phyloP scores from a whole-genome alignment of 2,329 filamentous ascomycete genomes.

The Trichoderma sp. region DNA sequence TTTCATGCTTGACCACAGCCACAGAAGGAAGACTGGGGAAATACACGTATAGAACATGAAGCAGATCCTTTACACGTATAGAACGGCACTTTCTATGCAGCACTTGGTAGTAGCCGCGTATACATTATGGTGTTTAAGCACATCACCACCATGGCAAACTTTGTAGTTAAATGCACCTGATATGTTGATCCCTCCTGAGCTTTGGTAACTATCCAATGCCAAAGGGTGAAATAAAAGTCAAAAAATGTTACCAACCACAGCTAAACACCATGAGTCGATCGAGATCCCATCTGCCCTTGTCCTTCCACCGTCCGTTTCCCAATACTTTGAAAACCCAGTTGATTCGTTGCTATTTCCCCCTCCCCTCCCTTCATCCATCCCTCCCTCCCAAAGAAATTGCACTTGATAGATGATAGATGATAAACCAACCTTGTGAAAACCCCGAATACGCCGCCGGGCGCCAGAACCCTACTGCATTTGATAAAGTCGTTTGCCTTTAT shows the following conservation, averaged over 20 bases:
- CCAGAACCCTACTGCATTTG: constrained; percentile 14
- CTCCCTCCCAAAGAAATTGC: constrained; percentile 3
- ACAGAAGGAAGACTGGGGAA: background rate
- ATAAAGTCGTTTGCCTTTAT: background rate
- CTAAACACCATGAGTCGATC: constrained; percentile 3
- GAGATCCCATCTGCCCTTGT: background rate
- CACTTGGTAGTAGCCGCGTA: background rate
- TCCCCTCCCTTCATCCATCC: background rate
- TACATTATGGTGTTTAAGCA: background rate
- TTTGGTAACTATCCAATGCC: background rate
- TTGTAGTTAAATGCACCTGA: background rate
- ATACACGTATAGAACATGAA: background rate
- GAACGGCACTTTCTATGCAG: background rate
- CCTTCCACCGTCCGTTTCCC: background rate
- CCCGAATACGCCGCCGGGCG: constrained; percentile 21
- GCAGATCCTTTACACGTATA: background rate
- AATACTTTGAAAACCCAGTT: background rate
- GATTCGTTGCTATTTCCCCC: constrained; percentile 1
- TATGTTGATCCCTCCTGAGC: background rate
- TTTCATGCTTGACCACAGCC: background rate
- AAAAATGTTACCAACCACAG: background rate
- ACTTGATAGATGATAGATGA: constrained; percentile 7
- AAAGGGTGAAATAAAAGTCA: background rate
- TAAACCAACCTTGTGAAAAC: constrained; percentile 11
- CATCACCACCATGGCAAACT: background rate